phyloP scores from a whole-genome alignment of 768 basidiomycete species.

The Postia placenta region DNA sequence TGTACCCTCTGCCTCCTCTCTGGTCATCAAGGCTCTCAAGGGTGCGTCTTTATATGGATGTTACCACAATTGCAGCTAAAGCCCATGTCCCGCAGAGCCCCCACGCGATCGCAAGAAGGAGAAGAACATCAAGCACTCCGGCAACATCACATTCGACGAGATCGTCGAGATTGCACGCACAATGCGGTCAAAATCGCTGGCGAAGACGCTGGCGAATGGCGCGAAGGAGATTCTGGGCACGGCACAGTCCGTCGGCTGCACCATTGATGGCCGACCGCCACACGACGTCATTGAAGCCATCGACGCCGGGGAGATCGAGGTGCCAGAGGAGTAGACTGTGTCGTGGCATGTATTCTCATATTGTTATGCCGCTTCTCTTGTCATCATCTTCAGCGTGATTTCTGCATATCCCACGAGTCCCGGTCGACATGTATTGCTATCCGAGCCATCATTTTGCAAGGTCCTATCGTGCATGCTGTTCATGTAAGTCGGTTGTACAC shows the following conservation, averaged over 20 bases:
- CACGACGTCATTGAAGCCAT: conserved; percentile 92
- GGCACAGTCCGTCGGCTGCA: conserved; percentile 95
- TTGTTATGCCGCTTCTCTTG: too few species aligned
- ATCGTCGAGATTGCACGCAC: conserved; percentile 94
- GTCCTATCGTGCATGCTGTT: too few species aligned
- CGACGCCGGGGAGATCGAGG: conserved; percentile 77
- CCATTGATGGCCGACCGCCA: conserved; percentile 86
- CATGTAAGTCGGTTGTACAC: too few species aligned
- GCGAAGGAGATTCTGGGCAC: conserved; percentile 99
- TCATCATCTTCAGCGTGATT: too few species aligned
- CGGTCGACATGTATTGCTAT: too few species aligned
- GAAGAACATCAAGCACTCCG: conserved; percentile 99
- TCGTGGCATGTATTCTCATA: neutral
- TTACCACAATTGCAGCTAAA: neutral
- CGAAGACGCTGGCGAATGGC: conserved; percentile 83
- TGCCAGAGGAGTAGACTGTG: conserved; percentile 63
- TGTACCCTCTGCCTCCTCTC: conserved; percentile 94
- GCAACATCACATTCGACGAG: conserved; percentile 91
- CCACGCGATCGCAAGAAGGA: conserved; percentile 99
- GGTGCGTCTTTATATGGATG: conserved; percentile 49
- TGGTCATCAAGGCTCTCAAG: conserved; percentile 97
- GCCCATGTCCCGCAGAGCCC: conserved; percentile 59
- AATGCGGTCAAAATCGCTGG: conserved; percentile 90
- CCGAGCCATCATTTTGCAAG: too few species aligned
- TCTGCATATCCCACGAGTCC: too few species aligned